phyloP scores from a whole-genome alignment of 208 protist species.

The Herpetomonas tarakana region DNA sequence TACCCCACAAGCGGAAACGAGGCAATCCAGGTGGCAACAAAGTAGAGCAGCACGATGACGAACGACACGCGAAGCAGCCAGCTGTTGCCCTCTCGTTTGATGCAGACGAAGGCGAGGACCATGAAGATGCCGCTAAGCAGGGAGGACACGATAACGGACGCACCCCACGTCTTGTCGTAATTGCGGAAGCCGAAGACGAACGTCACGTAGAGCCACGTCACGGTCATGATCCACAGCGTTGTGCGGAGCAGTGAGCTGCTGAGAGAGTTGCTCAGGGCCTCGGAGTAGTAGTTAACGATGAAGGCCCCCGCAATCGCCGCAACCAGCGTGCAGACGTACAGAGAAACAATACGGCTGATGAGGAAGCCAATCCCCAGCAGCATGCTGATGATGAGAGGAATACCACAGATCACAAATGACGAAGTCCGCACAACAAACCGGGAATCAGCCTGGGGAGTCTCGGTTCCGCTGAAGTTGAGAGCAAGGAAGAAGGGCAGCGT shows the following conservation, averaged over 20 bases:
- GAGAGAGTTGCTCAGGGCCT: constrained; percentile 34
- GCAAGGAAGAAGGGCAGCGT: constrained; percentile 47
- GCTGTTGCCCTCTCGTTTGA: constrained; percentile 25
- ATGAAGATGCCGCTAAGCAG: constrained; percentile 33
- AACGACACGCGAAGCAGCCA: constrained; percentile 41
- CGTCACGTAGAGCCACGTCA: constrained; percentile 57
- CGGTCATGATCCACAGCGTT: constrained; percentile 45
- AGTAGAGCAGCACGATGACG: constrained; percentile 34
- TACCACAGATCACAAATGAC: constrained; percentile 48
- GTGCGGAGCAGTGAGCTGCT: constrained; percentile 40
- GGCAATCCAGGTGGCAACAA: constrained; percentile 47
- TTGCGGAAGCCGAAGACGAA: constrained; percentile 51
- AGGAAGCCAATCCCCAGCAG: constrained; percentile 67
- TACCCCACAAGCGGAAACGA: constrained; percentile 46
- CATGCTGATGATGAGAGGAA: constrained; percentile 50
- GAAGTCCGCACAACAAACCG: constrained; percentile 34
- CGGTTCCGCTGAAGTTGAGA: constrained; percentile 27
- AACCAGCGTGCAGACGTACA: constrained; percentile 34
- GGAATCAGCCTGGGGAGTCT: constrained; percentile 15
- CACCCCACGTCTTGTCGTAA: constrained; percentile 26
- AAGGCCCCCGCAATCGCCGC: constrained; percentile 39
- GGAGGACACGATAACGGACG: constrained; percentile 35
- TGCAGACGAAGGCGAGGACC: constrained; percentile 30
- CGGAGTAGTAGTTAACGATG: constrained; percentile 57
- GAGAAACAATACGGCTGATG: constrained; percentile 47